Base-by-base conservation (phyloP, 768 basidiomycete genomes). In the Termitomyces sp. region DNA sequence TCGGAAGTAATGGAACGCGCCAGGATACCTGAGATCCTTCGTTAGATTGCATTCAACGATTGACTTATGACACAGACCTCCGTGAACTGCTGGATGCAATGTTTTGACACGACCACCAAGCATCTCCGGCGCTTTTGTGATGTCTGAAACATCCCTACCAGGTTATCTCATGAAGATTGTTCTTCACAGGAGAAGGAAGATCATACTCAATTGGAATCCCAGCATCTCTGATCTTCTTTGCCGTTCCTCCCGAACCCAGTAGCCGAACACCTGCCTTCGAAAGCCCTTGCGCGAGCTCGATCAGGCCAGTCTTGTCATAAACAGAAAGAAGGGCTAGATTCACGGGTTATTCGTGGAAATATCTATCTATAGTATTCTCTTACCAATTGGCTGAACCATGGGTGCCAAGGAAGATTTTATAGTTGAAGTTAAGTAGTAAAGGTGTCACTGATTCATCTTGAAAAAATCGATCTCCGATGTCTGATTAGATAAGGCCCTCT, bases 91-190 rank as follows among this genome's bases (percentile, higher is more conserved):
- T 50, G 97, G 97, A 70, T 99, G 97, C 10, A 99, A 86, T 2
- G 97, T 99, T 79, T 99, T 98, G 60, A 98, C 97, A 67, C 97
- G 83, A 31, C 97, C 97, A 57, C 97, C 96, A 3, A 99, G 84
- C 96, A 99, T 98, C 75, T 99, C 97, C 5, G 97, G 96, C 0
- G 95, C 95, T 69, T 96, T 96, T 53, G 97, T 98, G 75, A 98
- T 90, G 71, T 93, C 90, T 5, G 96, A 92, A 58, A 99, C 95
- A 83, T 99, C 97, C 65, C 97, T 99, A 57, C 7, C 36, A 46
- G 47, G 47, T 50, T 46, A 56, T 36, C 42, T 57, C 57, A 43
- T 49, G 5, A 57, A 57, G 45, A 14, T 48, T 25, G n/a, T 53
- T 47, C 36, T 57, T 48, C 8, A 29, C 17, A 62, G 32, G 12